Evolutionary conservation across 139 green algal genomes (phyloP).

Genomic region (Dunaliella primolecta): DNA sequence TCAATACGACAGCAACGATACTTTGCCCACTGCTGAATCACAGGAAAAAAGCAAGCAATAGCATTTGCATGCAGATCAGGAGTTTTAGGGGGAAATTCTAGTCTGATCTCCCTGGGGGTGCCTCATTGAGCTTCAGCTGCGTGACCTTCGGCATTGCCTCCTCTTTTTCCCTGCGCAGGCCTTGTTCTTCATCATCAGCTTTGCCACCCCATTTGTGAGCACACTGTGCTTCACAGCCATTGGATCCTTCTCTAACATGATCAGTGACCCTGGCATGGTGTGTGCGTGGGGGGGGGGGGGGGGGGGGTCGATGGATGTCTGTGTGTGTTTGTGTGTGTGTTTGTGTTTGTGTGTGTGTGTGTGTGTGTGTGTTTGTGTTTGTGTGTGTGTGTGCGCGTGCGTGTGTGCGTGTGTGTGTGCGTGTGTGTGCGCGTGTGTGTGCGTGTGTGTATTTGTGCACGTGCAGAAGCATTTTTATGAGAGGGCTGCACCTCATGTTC

Average conservation of each 20-base stretch:
- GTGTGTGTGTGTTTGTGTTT: not conserved
- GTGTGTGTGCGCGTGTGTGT: not conserved
- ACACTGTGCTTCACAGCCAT: slow-evolving; percentile 89
- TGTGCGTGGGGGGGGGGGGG: too few relatives aligned
- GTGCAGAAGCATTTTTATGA: too few relatives aligned
- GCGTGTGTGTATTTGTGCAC: not conserved
- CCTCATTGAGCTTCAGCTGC: too few relatives aligned
- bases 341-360: not conserved
- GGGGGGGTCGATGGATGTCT: too few relatives aligned
- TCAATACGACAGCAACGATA: too few relatives aligned
- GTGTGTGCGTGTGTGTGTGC: not conserved
- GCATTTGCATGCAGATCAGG: too few relatives aligned
- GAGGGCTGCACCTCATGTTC: too few relatives aligned
- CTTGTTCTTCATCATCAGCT: slow-evolving; percentile 35
- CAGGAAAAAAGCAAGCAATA: too few relatives aligned
- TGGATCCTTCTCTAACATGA: slow-evolving; percentile 77
- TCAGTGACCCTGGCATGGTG: slow-evolving; percentile 59
- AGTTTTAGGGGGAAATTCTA: too few relatives aligned
- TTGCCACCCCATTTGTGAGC: slow-evolving; percentile 69
- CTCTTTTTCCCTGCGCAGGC: not conserved
- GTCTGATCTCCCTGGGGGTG: too few relatives aligned
- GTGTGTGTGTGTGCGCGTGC: not conserved
- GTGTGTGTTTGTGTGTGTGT: not conserved
- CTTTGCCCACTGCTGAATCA: too few relatives aligned
- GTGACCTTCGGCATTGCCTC: too few relatives aligned